phyloP scores from a whole-genome alignment of 768 basidiomycete genomes.

The Rhodotorula taiwanensis region DNA sequence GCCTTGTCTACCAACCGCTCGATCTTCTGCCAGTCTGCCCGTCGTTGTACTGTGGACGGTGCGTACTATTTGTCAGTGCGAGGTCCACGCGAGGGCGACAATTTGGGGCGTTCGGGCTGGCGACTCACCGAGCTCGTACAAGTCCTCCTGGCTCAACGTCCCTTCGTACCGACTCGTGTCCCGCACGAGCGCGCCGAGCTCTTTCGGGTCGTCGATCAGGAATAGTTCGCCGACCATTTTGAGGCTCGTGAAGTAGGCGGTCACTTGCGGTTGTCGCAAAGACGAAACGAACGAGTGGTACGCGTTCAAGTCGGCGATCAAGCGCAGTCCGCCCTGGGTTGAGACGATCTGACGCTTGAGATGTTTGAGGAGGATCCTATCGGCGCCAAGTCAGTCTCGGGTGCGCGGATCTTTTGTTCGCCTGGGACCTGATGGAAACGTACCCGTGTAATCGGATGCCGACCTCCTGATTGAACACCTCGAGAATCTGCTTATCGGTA shows the following conservation, averaged over 20 bases:
- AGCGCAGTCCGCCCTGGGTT: constrained; percentile 82
- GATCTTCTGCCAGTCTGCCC: constrained; percentile 89
- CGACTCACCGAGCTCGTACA: constrained; percentile 86
- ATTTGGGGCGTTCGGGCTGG: too few species aligned
- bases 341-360: constrained; percentile 97
- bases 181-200: constrained; percentile 88
- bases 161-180: constrained; percentile 95
- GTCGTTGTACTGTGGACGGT: constrained; percentile 18
- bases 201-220: constrained; percentile 74
- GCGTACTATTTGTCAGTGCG: not conserved
- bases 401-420: not conserved
- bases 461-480: constrained; percentile 97
- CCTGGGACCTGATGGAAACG: constrained; percentile 41
- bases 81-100: not conserved
- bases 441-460: constrained; percentile 80
- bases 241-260: constrained; percentile 81
- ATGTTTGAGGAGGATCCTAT: constrained; percentile 87
- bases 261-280: constrained; percentile 75
- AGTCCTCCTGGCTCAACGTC: constrained; percentile 87
- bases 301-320: constrained; percentile 91
- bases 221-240: constrained; percentile 98
- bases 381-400: not conserved
- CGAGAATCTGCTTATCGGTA: constrained; percentile 89
- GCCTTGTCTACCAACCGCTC: constrained; percentile 70
- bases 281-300: constrained; percentile 84